Evolutionary conservation across 345 rosid genomes (phyloP).

Genomic region (Ceriops decandra): DNA sequence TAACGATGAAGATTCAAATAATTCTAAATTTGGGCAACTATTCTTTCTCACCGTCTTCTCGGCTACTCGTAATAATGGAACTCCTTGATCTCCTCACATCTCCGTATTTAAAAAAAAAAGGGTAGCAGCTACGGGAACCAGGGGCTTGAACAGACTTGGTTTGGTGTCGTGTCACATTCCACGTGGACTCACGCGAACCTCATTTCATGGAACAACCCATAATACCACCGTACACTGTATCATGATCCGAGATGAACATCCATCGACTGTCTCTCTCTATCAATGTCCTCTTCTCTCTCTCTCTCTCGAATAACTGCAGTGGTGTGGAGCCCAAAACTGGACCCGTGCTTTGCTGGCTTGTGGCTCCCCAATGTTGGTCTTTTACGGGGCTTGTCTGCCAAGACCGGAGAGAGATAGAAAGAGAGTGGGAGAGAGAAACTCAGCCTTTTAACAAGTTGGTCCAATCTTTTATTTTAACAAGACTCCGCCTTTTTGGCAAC

Average conservation of each 20-base stretch:
- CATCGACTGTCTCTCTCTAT: conserved; percentile 25
- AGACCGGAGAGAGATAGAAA: conserved; percentile 14
- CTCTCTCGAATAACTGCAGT: neutral
- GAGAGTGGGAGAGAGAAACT: neutral
- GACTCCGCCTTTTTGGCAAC: neutral
- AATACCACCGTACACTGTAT: neutral
- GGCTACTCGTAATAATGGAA: neutral
- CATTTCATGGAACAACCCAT: conserved; percentile 18
- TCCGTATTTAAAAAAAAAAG: neutral
- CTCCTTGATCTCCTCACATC: neutral
- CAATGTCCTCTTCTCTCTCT: neutral
- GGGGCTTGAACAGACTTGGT: neutral
- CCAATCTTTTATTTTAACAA: conserved; percentile 10
- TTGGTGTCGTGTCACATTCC: conserved; percentile 1
- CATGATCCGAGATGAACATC: conserved; percentile 8
- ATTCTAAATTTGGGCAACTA: neutral
- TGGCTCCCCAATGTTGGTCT: conserved; percentile 62
- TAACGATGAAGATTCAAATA: neutral
- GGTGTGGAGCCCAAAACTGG: conserved; percentile 81
- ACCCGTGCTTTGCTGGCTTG: conserved; percentile 80
- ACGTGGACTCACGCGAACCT: conserved; percentile 35
- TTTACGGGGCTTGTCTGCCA: conserved; percentile 68
- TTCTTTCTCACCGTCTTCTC: neutral
- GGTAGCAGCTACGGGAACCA: neutral
- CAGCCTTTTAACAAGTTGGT: neutral